phyloP scores from a whole-genome alignment of 306 rosid genomes.

The Quercus wislizeni region DNA sequence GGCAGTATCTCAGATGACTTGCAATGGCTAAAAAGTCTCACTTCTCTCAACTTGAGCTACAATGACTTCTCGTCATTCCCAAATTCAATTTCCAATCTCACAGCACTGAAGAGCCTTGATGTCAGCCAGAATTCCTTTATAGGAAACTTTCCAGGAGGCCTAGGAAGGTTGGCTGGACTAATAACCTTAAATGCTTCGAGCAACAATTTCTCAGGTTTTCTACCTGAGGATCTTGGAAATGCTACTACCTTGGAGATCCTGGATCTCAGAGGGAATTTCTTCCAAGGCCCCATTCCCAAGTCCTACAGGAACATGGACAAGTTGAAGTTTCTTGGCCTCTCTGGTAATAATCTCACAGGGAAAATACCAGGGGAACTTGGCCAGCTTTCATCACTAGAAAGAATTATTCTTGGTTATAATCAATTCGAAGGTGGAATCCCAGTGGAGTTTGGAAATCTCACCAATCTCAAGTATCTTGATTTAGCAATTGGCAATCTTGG shows the following conservation, averaged over 20 bases:
- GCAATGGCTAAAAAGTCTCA: slow-evolving; percentile 47
- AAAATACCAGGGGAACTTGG: slow-evolving; percentile 75
- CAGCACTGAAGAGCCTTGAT: slow-evolving; percentile 58
- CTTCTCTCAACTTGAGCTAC: slow-evolving; percentile 66
- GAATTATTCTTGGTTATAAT: slow-evolving; percentile 76
- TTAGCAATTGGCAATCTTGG: slow-evolving; percentile 81
- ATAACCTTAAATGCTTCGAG: slow-evolving; percentile 64
- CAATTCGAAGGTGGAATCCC: slow-evolving; percentile 82
- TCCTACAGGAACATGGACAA: slow-evolving; percentile 59
- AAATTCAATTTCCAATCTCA: slow-evolving; percentile 60
- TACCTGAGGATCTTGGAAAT: slow-evolving; percentile 77
- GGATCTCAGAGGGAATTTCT: slow-evolving; percentile 92
- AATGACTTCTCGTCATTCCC: slow-evolving; percentile 72
- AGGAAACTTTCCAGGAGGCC: slow-evolving; percentile 68
- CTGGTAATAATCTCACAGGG: slow-evolving; percentile 86
- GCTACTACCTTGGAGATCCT: slow-evolving; percentile 62
- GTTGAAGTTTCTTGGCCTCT: slow-evolving; percentile 90
- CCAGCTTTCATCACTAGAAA: slow-evolving; percentile 66
- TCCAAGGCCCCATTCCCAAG: slow-evolving; percentile 63
- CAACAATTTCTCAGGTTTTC: slow-evolving; percentile 68
- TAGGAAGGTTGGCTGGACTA: slow-evolving; percentile 48
- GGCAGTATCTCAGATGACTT: slow-evolving; percentile 62
- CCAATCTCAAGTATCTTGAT: slow-evolving; percentile 81
- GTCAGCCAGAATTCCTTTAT: slow-evolving; percentile 76
- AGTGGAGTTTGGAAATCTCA: slow-evolving; percentile 72